Conservation (phyloP, 176 grass and related monocot genomes). For the Phoenix roebelenii region DNA sequence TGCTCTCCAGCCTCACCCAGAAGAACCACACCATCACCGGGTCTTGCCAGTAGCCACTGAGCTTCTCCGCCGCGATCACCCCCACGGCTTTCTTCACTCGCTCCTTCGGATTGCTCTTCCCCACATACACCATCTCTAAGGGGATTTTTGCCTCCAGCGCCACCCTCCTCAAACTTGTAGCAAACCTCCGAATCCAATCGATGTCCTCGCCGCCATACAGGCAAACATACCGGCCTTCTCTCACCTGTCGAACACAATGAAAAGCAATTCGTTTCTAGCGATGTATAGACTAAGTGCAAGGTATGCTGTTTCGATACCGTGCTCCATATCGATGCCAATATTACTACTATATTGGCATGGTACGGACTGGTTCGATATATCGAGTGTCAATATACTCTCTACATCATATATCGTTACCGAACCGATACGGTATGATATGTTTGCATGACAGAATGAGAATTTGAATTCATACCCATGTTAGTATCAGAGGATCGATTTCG, state of each 20-base stretch:
- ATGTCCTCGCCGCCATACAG: constrained; percentile 40
- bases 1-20: constrained; percentile 45
- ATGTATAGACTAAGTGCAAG: too few species aligned
- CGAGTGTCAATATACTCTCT: too few species aligned
- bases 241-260: constrained; percentile 6
- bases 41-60: not conserved
- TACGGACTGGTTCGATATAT: too few species aligned
- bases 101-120: not conserved
- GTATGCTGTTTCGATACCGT: too few species aligned
- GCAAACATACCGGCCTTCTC: constrained; percentile 24
- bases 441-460: not conserved
- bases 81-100: not conserved
- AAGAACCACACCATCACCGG: constrained; percentile 40
- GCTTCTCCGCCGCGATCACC: not conserved
- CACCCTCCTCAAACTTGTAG: constrained; percentile 4
- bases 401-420: too few species aligned
- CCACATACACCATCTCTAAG: constrained; percentile 29
- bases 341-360: too few species aligned
- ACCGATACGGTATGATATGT: too few species aligned
- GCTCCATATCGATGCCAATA: too few species aligned
- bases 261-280: too few species aligned
- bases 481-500: constrained; percentile 28
- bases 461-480: constrained; percentile 20
- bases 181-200: constrained; percentile 33
- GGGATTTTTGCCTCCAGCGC: constrained; percentile 10